Base-by-base conservation (phyloP, 345 rosid species). In the Clausena lansium region DNA sequence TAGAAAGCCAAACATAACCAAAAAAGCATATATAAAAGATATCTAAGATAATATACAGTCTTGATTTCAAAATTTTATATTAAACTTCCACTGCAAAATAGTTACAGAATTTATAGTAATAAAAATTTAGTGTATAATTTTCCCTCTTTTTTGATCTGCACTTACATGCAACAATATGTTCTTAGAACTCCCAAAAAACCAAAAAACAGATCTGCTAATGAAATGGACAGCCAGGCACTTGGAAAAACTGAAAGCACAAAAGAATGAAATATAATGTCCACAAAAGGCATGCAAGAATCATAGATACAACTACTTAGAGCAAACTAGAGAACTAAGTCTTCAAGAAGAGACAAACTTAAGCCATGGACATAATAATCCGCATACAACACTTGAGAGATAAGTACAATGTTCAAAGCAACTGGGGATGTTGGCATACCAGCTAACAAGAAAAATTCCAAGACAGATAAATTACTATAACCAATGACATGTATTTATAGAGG, bases 1-100 rank as follows among this genome's bases (percentile, higher is more conserved):
- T 90, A 74, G 78, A 82, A 58, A 76, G 67, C 55, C 70, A 64
- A 75, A 63, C 15, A n/a, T 41, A 36, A 70, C 52, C 9, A 45
- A 65, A 57, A 60, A 28, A 50, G 60, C 24, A 73, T 14, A 38
- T 9, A 4, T 57, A 30, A 70, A 54, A 30, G 36, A 70, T 22
- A 70, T 20, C 30, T 9, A 68, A 41, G 9, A 30, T n/a, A n/a
- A n/a, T n/a, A n/a, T n/a, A n/a, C n/a, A n/a, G 25, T 73, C 36
- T 57, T 64, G 3, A 67, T 9, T 54, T 68, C 28, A 55, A 65
- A 28, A 8, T 65, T 39, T 67, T 27, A 59, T 47, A 47, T 30
- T 13, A 15, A 50, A 52, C 19, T 38, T 36, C 74, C 79, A 14
- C 25, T 35, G n/a, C 54, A 68, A 50, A 67, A 41, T 24, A 41